Evolutionary conservation across 805 yeast species (phyloP), one percentile per base, ranked within the genome.

Genomic region (Saccharomycopsis sp.): DNA sequence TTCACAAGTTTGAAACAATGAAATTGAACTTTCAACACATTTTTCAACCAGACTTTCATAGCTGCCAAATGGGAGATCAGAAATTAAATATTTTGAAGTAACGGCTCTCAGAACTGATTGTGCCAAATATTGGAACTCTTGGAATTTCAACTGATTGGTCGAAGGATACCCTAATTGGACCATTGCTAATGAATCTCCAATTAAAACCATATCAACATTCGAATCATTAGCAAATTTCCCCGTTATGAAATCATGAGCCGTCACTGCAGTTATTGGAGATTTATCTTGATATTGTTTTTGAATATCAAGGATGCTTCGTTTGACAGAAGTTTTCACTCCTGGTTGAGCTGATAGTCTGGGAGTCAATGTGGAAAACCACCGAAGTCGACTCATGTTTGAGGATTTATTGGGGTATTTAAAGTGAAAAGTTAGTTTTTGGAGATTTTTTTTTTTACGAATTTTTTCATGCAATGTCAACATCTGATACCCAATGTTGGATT

Each of bases 121-220:
- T 30, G 81, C 77, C 50, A 84, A 85, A 54, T 76, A 81, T 23
- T 80, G 57, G 62, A 86, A 84, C 56, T 92, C 89, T 9, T 85
- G 88, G 38, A 86, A 71, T 2, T 78, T 69, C 21, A 92, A 60
- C 51, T 82, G 82, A 45, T 79, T 76, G 0, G 97, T 80, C 31
- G 81, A 76, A 2, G 66, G 67, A 53, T 80, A 79, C 0, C 98
- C 98, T 47, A 85, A 66, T 0, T 94, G 70, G 1, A 84, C 88
- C 96, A 87, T 89, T 0, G 96, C 86, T 20, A 92, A 61, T 1
- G 96, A 88, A 58, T 89, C 98, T 3, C 98, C 98, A 3, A 89
- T 78, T 2, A 89, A 66, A 5, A 79, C 66, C 43, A 79, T 67
- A 51, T 89, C 96, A 2, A 76, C 67, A 1, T 71, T 69, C 0